These are phyloP conservation scores for Penicillium sp. DNA, from an alignment of 2,329 filamentous ascomycete species.

Conservation along the genomic window DNA sequence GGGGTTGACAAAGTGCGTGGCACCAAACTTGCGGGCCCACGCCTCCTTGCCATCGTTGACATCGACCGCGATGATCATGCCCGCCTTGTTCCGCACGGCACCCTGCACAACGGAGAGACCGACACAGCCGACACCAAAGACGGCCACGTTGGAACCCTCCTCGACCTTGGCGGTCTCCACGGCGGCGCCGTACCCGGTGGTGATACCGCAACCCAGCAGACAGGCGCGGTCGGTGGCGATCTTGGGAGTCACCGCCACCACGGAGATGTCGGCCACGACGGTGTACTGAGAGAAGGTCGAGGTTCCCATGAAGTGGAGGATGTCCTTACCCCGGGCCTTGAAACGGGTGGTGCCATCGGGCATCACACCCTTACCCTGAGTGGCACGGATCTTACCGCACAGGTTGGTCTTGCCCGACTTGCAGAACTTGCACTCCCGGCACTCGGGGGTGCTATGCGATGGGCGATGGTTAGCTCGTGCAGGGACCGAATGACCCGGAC, in stretches of 20 bases:
- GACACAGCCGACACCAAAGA: constrained; percentile 95
- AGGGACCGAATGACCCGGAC: neutral
- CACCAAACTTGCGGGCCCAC: constrained; percentile 91
- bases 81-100: constrained; percentile 73
- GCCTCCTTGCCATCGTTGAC: constrained; percentile 86
- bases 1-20: constrained; percentile 95
- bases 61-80: constrained; percentile 59
- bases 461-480: neutral
- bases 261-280: constrained; percentile 96
- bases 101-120: constrained; percentile 94
- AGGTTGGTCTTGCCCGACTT: constrained; percentile 99
- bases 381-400: constrained; percentile 96
- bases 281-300: constrained; percentile 99
- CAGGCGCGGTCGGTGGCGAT: constrained; percentile 95
- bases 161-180: constrained; percentile 89
- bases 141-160: constrained; percentile 78
- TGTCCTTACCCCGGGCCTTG: constrained; percentile 87
- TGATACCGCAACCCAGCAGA: constrained; percentile 95
- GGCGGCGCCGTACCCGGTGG: constrained; percentile 93
- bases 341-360: constrained; percentile 94
- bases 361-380: constrained; percentile 94
- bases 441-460: constrained; percentile 78
- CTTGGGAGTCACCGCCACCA: constrained; percentile 83
- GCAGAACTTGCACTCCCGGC: constrained; percentile 98
- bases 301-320: constrained; percentile 98